phyloP scores from a whole-genome alignment of 176 grass and related monocot genomes.

The Elaeis guineensis region DNA sequence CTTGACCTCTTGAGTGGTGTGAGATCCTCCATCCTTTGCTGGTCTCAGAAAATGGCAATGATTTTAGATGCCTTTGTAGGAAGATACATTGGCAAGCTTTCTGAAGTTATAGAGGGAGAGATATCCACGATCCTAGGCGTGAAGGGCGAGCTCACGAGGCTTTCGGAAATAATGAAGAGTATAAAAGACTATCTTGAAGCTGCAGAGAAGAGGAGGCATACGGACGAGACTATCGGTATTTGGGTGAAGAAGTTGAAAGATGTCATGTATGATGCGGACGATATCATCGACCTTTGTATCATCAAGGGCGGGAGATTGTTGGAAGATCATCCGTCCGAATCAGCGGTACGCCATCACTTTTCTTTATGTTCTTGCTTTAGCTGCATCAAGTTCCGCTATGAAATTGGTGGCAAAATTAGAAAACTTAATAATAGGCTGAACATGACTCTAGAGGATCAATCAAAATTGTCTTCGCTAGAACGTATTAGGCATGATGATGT shows the following conservation, averaged over 20 bases:
- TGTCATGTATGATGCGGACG: conserved; percentile 52
- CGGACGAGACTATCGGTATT: conserved; percentile 6
- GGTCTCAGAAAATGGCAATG: conserved; percentile 33
- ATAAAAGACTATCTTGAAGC: conserved; percentile 32
- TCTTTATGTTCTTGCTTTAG: conserved; percentile 32
- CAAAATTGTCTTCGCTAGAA: background rate
- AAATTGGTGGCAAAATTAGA: conserved; percentile 47
- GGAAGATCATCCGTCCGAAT: conserved; percentile 1
- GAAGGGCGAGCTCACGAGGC: conserved; percentile 39
- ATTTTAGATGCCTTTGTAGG: conserved; percentile 49
- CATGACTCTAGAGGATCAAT: conserved; percentile 40
- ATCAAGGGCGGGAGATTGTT: conserved; percentile 47
- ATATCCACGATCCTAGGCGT: conserved; percentile 37
- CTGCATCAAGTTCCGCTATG: conserved; percentile 29
- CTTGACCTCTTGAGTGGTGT: no score
- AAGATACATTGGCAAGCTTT: conserved; percentile 29
- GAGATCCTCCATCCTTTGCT: no score
- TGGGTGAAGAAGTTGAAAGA: conserved; percentile 68
- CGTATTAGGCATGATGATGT: background rate
- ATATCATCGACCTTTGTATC: conserved; percentile 53
- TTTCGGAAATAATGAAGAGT: conserved; percentile 32
- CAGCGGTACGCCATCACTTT: conserved; percentile 20
- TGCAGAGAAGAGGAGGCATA: conserved; percentile 23
- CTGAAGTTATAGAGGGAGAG: conserved; percentile 28
- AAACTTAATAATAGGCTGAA: conserved; percentile 42